phyloP scores from a whole-genome alignment of 768 basidiomycete genomes.

The Gymnopilus dilepis region DNA sequence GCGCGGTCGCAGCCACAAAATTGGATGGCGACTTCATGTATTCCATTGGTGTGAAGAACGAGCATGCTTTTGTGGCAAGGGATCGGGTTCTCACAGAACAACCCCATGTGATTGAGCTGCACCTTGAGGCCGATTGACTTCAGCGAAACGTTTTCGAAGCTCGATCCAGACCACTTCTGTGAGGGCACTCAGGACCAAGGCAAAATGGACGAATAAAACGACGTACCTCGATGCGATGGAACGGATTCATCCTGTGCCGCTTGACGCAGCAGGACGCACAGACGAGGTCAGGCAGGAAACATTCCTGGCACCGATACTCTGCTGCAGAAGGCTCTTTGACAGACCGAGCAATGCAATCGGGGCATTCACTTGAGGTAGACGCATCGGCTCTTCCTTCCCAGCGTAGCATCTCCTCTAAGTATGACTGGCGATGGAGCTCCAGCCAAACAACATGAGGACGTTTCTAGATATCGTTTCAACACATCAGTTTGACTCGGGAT shows the following conservation, averaged over 20 bases:
- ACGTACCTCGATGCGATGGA: slow-evolving; percentile 15
- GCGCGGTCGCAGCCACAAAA: too few species aligned
- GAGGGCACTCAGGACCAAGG: too few species aligned
- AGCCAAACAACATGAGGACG: slow-evolving; percentile 6
- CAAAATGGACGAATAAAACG: neutral
- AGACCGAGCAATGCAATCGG: slow-evolving; percentile 1
- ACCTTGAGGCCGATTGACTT: too few species aligned
- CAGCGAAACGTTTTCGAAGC: neutral
- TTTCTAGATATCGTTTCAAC: neutral
- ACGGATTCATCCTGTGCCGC: neutral
- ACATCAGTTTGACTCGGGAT: too few species aligned
- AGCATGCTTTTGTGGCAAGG: too few species aligned
- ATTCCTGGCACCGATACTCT: slow-evolving; percentile 13
- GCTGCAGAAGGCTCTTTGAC: neutral
- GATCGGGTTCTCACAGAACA: too few species aligned
- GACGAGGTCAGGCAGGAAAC: slow-evolving; percentile 9
- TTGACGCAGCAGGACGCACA: slow-evolving; percentile 13
- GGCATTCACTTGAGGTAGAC: neutral
- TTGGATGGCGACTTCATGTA: too few species aligned
- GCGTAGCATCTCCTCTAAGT: slow-evolving; percentile 17
- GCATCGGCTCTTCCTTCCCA: slow-evolving; percentile 17
- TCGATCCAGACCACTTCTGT: neutral
- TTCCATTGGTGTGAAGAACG: too few species aligned
- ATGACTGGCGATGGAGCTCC: slow-evolving; percentile 4
- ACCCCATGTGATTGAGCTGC: too few species aligned